Base-by-base conservation (phyloP, 1,139 yeast genomes). In the Yamadazyma songkhlaensis region DNA sequence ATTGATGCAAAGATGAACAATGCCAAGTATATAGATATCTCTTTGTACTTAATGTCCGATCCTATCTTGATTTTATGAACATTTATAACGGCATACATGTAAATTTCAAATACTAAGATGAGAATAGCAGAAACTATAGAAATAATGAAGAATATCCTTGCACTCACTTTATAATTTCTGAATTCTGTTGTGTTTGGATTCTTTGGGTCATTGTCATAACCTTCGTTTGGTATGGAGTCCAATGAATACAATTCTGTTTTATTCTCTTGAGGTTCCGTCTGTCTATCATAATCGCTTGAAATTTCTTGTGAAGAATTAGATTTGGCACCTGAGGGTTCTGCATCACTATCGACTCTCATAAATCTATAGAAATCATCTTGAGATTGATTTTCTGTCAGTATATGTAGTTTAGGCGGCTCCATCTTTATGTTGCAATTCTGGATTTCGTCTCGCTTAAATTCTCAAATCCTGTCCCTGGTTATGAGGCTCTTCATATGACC, bases 1-100 rank as follows among this genome's bases (percentile, higher is more conserved):
- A 69, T 41, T 11, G 53, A 54, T n/a, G 75, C 75, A 51, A 72
- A 72, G 23, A 70, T 64, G 47, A 70, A 70, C n/a, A 72, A 54
- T 2, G 75, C 74, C 20, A 57, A 46, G 42, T 38, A 57, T 20
- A 59, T 55, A 9, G 59, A 52, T 27, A 55, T 39, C 40, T 57
- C 61, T 23, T 49, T 43, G 36, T 56, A 58, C 37, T 52, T 47
- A 20, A 44, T 44, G 21, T 51, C 38, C 25, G 52, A 44, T 10
- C 37, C 35, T 29, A 62, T 43, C n/a, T 43, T 42, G 9, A 39
- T 21, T 38, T 54, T 53, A 45, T 64, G 67, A 14, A 60, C 43
- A 37, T 64, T 64, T 29, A 66, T 60, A 10, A 59, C 66, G 2
- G 67, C 64, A 44, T 56, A 65, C 55, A 65, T 55, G 47, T 60